Evolutionary conservation across 2,329 filamentous ascomycete genomes (phyloP).

Genomic region (Fusarium goolgardi): DNA sequence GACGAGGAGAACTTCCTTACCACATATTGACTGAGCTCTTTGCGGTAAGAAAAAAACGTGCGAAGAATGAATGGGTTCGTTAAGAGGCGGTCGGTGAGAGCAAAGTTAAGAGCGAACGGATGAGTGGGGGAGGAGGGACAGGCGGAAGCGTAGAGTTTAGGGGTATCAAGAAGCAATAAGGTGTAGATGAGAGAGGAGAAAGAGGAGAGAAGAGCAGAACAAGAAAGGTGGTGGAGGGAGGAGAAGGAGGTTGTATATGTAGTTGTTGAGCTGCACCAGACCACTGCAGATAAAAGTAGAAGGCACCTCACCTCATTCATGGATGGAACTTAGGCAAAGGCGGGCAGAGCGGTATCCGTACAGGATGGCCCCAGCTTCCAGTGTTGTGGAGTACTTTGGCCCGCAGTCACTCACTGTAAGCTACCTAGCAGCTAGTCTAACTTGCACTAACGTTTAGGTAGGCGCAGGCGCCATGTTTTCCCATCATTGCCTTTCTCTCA

Average conservation of each 20-base stretch:
- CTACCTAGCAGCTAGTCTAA: slow-evolving; percentile 14
- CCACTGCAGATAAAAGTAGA: background rate
- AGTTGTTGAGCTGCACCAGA: slow-evolving; percentile 31
- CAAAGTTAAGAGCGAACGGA: slow-evolving; percentile 39
- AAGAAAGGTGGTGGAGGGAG: slow-evolving; percentile 32
- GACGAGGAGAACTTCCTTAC: slow-evolving; percentile 41
- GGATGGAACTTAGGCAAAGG: slow-evolving; percentile 11
- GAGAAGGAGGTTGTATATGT: slow-evolving; percentile 45
- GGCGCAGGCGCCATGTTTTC: slow-evolving; percentile 1
- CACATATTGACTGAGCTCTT: slow-evolving; percentile 47
- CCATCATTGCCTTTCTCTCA: background rate
- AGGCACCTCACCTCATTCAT: slow-evolving; percentile 4
- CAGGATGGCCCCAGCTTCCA: slow-evolving; percentile 33
- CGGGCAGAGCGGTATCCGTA: slow-evolving; percentile 37
- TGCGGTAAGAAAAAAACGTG: slow-evolving; percentile 16
- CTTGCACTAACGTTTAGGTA: slow-evolving; percentile 18
- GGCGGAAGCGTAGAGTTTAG: slow-evolving; percentile 31
- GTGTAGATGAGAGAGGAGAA: slow-evolving; percentile 41
- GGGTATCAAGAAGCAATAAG: slow-evolving; percentile 49
- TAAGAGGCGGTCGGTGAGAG: slow-evolving; percentile 36
- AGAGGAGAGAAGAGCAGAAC: slow-evolving; percentile 43
- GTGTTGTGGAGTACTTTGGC: slow-evolving; percentile 28
- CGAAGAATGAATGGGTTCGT: slow-evolving; percentile 35
- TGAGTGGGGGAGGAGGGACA: slow-evolving; percentile 22
- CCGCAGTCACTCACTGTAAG: slow-evolving; percentile 26